phyloP scores from a whole-genome alignment of 2,329 filamentous ascomycete genomes.

The Tolypocladium endophyticum region DNA sequence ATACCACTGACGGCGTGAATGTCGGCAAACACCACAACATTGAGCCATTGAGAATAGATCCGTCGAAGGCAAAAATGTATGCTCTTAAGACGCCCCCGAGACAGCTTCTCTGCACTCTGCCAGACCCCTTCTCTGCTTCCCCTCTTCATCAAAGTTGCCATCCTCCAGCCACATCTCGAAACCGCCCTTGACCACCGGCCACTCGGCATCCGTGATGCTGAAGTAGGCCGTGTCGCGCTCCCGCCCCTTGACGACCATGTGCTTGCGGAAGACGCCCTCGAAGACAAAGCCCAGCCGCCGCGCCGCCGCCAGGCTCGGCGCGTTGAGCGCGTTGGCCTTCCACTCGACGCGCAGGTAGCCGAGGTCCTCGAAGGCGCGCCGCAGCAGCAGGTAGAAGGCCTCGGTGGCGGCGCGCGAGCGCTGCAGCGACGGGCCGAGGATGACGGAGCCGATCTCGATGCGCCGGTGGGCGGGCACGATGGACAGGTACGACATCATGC shows the following conservation, averaged over 20 bases:
- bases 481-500: conserved; percentile 32
- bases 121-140: conserved; percentile 37
- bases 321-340: conserved; percentile 52
- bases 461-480: conserved; percentile 35
- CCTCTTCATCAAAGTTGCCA: conserved; percentile 44
- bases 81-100: not conserved
- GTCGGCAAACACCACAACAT: no score
- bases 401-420: conserved; percentile 47
- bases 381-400: conserved; percentile 43
- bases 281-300: conserved; percentile 44
- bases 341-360: conserved; percentile 50
- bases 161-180: conserved; percentile 44
- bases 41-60: no score
- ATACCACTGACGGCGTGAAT: no score
- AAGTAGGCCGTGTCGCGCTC: conserved; percentile 51
- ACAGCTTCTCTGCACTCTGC: conserved; percentile 17
- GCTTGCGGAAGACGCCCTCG: conserved; percentile 51
- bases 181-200: conserved; percentile 33
- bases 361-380: conserved; percentile 37
- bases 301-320: conserved; percentile 41
- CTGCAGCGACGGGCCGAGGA: conserved; percentile 39
- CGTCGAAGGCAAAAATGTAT: no score
- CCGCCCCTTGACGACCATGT: conserved; percentile 47
- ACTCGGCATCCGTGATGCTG: conserved; percentile 48
- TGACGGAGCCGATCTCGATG: conserved; percentile 47